Evolutionary conservation across 805 yeast genomes (phyloP).

Genomic region (Suhomyces faveliae): DNA sequence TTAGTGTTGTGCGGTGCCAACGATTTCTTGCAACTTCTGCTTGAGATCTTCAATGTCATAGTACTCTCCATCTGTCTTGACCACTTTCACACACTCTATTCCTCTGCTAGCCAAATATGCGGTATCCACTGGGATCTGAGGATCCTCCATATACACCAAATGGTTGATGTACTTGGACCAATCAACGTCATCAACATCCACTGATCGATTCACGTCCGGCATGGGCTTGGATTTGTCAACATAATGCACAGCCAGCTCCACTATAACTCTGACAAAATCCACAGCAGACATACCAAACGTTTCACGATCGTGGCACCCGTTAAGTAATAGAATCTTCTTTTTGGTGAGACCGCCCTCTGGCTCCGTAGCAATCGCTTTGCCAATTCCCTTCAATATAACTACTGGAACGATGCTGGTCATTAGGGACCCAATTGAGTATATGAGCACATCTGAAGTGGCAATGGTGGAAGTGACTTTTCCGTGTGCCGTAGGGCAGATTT

Average conservation of each 20-base stretch:
- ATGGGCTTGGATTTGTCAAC: constrained; percentile 23
- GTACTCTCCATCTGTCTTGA: constrained; percentile 21
- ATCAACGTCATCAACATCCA: constrained; percentile 11
- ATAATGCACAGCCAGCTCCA: constrained; percentile 56
- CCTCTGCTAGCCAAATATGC: constrained; percentile 38
- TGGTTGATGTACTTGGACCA: constrained; percentile 61
- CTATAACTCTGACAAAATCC: constrained; percentile 57
- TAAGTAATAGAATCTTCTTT: constrained; percentile 62
- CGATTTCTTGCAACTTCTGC: background rate
- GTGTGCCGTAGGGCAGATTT: constrained; percentile 73
- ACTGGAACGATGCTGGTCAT: constrained; percentile 88
- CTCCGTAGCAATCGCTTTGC: constrained; percentile 49
- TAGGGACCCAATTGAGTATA: constrained; percentile 83
- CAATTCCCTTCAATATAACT: constrained; percentile 68
- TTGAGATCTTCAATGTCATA: constrained; percentile 45
- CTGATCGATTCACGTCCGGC: constrained; percentile 9
- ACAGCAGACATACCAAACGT: constrained; percentile 64
- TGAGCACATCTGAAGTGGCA: constrained; percentile 49
- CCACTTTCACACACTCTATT: constrained; percentile 46
- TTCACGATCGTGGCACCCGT: constrained; percentile 78
- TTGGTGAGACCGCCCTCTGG: constrained; percentile 14
- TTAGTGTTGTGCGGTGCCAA: background rate
- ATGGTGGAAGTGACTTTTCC: constrained; percentile 56
- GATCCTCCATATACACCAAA: constrained; percentile 51
- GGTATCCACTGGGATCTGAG: constrained; percentile 52